Evolutionary conservation across 805 yeast species (phyloP).

Genomic region (Saturnispora dispora): DNA sequence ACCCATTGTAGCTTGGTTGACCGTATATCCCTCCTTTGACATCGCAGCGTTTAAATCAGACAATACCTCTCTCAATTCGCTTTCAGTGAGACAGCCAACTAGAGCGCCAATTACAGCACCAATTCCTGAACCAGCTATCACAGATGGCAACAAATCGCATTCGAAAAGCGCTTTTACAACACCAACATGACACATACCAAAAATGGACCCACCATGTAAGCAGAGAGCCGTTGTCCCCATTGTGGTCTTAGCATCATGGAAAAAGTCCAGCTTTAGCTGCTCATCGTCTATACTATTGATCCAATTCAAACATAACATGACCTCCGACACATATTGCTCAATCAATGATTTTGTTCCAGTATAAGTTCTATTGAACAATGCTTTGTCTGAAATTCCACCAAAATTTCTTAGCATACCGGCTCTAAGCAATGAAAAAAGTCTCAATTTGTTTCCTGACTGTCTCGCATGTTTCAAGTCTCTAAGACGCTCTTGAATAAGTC

Average conservation of each 20-base stretch:
- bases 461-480: conserved; percentile 55
- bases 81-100: conserved; percentile 64
- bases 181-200: conserved; percentile 91
- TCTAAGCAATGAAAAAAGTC: conserved; percentile 57
- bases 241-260: conserved; percentile 78
- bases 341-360: conserved; percentile 84
- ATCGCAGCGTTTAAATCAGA: conserved; percentile 27
- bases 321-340: conserved; percentile 78
- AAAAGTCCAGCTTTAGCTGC: conserved; percentile 62
- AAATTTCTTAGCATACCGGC: conserved; percentile 84
- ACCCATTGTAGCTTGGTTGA: conserved; percentile 24
- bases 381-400: conserved; percentile 79
- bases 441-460: conserved; percentile 43
- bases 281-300: conserved; percentile 19
- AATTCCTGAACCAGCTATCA: conserved; percentile 85
- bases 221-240: conserved; percentile 87
- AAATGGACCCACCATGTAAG: conserved; percentile 89
- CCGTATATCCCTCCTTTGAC: conserved; percentile 31
- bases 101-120: conserved; percentile 90
- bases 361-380: conserved; percentile 71
- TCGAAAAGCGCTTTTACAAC: conserved; percentile 77
- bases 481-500: conserved; percentile 67
- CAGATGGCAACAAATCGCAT: conserved; percentile 69
- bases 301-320: conserved; percentile 49
- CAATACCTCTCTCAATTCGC: conserved; percentile 45